A percentile compares a stretch with the other conserved stretches of the same genome.
Evolutionary conservation across 768 basidiomycete species (phyloP).

Genomic region (Xerocomellus chrysenteron): DNA sequence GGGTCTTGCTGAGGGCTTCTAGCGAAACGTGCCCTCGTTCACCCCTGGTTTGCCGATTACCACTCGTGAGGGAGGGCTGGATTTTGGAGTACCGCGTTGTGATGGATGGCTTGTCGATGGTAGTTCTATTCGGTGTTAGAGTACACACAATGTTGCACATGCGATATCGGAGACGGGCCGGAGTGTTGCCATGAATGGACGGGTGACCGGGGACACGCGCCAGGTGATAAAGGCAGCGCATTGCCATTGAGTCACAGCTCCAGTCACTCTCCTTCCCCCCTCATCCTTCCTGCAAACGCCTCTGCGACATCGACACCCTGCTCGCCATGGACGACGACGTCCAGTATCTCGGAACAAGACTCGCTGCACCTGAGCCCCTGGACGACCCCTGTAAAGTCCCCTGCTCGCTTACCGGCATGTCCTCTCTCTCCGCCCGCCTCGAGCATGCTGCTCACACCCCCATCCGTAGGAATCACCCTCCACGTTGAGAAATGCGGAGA

Average conservation of each 20-base stretch:
- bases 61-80: slow-evolving; percentile 22
- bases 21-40: slow-evolving; percentile 59
- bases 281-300: slow-evolving; percentile 3
- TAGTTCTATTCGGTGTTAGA: slow-evolving; percentile 13
- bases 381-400: slow-evolving; percentile 26
- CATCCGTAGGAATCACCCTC: slow-evolving; percentile 52
- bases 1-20: slow-evolving; percentile 1
- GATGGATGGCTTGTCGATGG: not conserved
- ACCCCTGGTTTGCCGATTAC: slow-evolving; percentile 56
- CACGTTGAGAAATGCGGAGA: slow-evolving; percentile 54
- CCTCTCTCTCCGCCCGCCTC: slow-evolving; percentile 11
- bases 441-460: slow-evolving; percentile 9
- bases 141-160: slow-evolving; percentile 17
- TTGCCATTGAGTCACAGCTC: slow-evolving; percentile 33
- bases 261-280: slow-evolving; percentile 22
- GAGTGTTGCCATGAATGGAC: slow-evolving; percentile 26
- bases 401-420: slow-evolving; percentile 46
- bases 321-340: slow-evolving; percentile 57
- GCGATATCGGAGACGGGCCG: slow-evolving; percentile 13
- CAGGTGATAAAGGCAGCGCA: slow-evolving; percentile 32
- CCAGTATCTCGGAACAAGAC: slow-evolving; percentile 52
- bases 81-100: not conserved
- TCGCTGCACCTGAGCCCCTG: slow-evolving; percentile 30
- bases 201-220: slow-evolving; percentile 18
- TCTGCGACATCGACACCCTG: not conserved